Conservation (phyloP, 1,284 basidiomycete species). For the Spongiforma sp. region DNA sequence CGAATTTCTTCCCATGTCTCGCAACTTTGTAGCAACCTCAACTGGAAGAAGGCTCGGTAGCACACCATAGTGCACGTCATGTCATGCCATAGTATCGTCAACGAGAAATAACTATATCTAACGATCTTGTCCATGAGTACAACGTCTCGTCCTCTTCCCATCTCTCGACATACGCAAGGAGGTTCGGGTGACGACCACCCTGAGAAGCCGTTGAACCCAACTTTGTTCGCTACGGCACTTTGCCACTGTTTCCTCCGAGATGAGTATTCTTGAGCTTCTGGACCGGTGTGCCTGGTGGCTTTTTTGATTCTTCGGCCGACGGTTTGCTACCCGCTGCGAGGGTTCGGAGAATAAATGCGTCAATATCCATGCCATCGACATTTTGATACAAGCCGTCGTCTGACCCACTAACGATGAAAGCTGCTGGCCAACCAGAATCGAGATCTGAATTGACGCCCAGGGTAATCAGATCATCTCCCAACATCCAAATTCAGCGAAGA, state of each 20-base stretch:
- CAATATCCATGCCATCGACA: constrained; percentile 51
- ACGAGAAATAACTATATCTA: no score
- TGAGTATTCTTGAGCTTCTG: constrained; percentile 70
- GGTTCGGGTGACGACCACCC: constrained; percentile 66
- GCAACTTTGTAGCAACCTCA: no score
- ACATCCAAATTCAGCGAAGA: constrained; percentile 63
- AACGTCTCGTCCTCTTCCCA: constrained; percentile 96
- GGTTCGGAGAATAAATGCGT: constrained; percentile 73
- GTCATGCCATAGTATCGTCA: no score
- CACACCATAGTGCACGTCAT: no score
- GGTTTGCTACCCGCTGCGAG: constrained; percentile 62
- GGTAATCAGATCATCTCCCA: constrained; percentile 66
- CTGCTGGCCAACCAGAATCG: constrained; percentile 66
- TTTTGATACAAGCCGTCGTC: constrained; percentile 42
- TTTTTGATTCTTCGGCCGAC: constrained; percentile 55
- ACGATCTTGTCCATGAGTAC: no score
- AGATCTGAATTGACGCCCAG: constrained; percentile 60
- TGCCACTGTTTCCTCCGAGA: constrained; percentile 72
- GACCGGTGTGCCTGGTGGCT: constrained; percentile 77
- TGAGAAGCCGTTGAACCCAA: constrained; percentile 54
- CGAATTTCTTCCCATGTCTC: no score
- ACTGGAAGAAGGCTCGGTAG: no score
- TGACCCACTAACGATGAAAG: constrained; percentile 46
- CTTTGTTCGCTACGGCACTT: constrained; percentile 72
- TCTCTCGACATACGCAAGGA: constrained; percentile 91